Conservation (phyloP, 192 early-diverging fungal species). For the Entomortierella chlamydospora region DNA sequence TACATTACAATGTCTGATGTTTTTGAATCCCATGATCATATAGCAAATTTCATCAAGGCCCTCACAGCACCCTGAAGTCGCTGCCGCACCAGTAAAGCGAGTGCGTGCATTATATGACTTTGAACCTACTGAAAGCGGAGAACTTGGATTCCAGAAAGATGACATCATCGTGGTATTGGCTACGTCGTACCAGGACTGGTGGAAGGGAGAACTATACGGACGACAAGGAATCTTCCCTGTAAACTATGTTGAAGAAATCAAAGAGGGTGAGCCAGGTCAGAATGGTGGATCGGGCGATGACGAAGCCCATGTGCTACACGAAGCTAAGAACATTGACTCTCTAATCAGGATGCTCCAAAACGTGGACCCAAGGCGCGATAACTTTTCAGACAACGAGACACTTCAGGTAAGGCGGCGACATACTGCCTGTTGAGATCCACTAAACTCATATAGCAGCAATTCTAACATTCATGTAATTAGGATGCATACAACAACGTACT, state of each 20-base stretch:
- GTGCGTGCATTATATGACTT: conserved; percentile 97
- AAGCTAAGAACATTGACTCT: conserved; percentile 79
- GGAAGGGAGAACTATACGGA: conserved; percentile 93
- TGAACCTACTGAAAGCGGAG: conserved; percentile 87
- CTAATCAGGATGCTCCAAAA: conserved; percentile 79
- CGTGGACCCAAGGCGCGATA: conserved; percentile 85
- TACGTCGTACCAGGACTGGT: conserved; percentile 98
- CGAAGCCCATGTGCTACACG: conserved; percentile 76
- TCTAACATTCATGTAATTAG: no score
- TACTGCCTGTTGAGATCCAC: not conserved
- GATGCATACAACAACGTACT: conserved; percentile 83
- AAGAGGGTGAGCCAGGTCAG: conserved; percentile 68
- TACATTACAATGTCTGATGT: not conserved
- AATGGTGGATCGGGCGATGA: conserved; percentile 67
- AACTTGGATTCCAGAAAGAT: conserved; percentile 88
- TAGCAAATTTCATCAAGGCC: conserved; percentile 31
- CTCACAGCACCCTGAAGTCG: conserved; percentile 33
- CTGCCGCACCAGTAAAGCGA: conserved; percentile 69
- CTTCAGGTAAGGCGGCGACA: conserved; percentile 66
- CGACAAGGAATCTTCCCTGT: conserved; percentile 95
- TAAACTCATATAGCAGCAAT: no score
- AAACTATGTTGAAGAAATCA: conserved; percentile 90
- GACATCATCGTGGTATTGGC: conserved; percentile 93
- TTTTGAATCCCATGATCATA: not conserved
- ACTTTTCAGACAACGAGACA: conserved; percentile 89